Evolutionary conservation across 225 moss, liverwort and hornwort genomes (phyloP), one percentile per base, ranked within the genome.

Genomic region (Antitrichia curtipendula): DNA sequence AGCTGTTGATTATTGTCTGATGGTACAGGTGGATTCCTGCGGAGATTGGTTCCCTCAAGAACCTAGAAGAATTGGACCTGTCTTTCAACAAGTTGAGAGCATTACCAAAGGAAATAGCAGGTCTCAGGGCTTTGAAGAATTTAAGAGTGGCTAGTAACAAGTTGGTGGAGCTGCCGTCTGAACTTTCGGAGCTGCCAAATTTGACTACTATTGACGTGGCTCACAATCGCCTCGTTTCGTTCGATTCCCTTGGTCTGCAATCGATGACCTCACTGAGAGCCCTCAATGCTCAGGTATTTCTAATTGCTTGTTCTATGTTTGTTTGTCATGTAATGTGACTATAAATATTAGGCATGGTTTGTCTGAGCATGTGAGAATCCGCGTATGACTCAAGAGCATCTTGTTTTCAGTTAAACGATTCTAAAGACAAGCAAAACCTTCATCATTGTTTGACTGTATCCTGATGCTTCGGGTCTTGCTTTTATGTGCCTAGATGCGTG

Each of bases 21-120:
- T 89, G 85, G 64, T 91, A 82, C 91, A 97, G 96, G 83, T 96
- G 95, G 95, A 90, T 97, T 86, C 97, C 96, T 85, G 93, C 94
- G 58, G 96, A 97, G 91, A 96, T 97, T 85, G 96, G 96, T 78
- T 90, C 91, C 76, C 89, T 97, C 66, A 93, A 92, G 84, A 94
- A 94, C 84, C 76, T 97, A 60, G 96, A 97, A 89, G 96, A 97
- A 83, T 89, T 97, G 52, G 96, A 97, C 91, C 88, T 97, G n/a
- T 97, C 97, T 23, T 97, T 97, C 86, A 97, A 97, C 91, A 97
- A 97, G 91, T 84, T 97, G 84, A 97, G 96, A 91, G 91, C 91
- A 62, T 82, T 97, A 84, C 97, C 97, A 18, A 96, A 97, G 88
- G 96, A 97, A 86, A 88, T 97, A 82, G 88, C 92, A 34, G 95